A percentile compares a stretch with the other conserved stretches of the same genome.
Evolutionary conservation across 805 yeast species (phyloP).

Genomic region (Metschnikowia noctiluminum): DNA sequence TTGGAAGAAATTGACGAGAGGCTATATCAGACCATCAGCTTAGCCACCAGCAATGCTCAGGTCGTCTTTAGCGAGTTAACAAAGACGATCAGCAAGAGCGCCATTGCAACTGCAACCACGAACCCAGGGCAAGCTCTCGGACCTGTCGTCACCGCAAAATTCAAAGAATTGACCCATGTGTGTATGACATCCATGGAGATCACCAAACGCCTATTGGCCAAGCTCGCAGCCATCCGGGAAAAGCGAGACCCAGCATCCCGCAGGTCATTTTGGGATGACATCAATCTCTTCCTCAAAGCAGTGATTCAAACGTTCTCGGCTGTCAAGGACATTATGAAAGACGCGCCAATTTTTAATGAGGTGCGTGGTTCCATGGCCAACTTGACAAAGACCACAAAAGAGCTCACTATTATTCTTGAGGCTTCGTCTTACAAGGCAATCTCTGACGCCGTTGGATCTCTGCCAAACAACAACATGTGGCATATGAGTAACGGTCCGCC

Average conservation of each 20-base stretch:
- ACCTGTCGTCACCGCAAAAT: conserved; percentile 53
- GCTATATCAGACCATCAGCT: conserved; percentile 58
- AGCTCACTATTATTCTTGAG: conserved; percentile 83
- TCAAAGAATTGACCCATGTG: conserved; percentile 72
- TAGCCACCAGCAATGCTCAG: conserved; percentile 66
- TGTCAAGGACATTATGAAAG: conserved; percentile 78
- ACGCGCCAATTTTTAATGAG: conserved; percentile 74
- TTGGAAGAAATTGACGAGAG: conserved; percentile 58
- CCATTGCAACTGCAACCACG: conserved; percentile 44
- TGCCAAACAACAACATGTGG: conserved; percentile 10
- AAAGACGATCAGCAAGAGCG: conserved; percentile 62
- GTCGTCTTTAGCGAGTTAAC: conserved; percentile 75
- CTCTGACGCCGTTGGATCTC: conserved; percentile 14
- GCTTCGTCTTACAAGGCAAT: conserved; percentile 22
- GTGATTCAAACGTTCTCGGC: conserved; percentile 80
- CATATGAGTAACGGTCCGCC: conserved; percentile 9
- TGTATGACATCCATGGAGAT: conserved; percentile 82
- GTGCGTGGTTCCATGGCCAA: conserved; percentile 76
- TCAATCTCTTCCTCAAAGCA: conserved; percentile 75
- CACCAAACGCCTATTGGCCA: conserved; percentile 59
- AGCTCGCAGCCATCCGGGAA: conserved; percentile 49
- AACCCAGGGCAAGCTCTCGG: conserved; percentile 23
- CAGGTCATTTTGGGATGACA: conserved; percentile 77
- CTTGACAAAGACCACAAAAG: conserved; percentile 85
- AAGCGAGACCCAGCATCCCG: conserved; percentile 51